Base-by-base conservation (phyloP, 371 early-diverging fungal species). In the Saksenaea oblongispora region DNA sequence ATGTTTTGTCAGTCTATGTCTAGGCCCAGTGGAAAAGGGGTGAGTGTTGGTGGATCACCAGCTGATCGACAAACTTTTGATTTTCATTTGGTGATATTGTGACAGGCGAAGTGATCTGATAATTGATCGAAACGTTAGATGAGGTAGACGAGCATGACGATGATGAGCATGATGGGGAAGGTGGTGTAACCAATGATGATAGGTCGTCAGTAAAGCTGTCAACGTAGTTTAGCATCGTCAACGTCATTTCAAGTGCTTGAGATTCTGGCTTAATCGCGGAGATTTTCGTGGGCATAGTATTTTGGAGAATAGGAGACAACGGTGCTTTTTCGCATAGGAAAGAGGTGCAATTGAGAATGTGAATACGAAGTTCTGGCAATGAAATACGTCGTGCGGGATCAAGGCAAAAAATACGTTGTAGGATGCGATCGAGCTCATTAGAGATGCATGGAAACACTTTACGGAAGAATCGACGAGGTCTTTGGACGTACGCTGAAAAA, bases 391-490 rank as follows among this genome's bases (percentile, higher is more conserved):
- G 80, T 22, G 59, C 42, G 18, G 94, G 92, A 60, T 91, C 87
- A 13, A 91, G 65, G 58, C 87, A 85, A 39, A 96, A 89, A 31
- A 89, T 86, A 13, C 90, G 81, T 58, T 86, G 84, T 56, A 96
- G 72, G 26, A 95, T 87, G 24, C 80, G 79, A 63, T 87, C 84
- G 64, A 95, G 84, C 56, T 89, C 87, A 42, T 72, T 80, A 0
- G 92, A 87, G 59, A 94, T 91, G n/a, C n/a, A n/a, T n/a, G n/a
- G n/a, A 61, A 80, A 91, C 53, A 88, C 78, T 18, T 87, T 90
- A 24, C 76, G 82, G 44, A 77, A 79, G 41, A 93, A 66, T 60
- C 88, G 81, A 54, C 84, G 76, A 34, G 83, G 88, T 67, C 87
- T 78, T 28, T 68, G 61, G 8, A 88, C 62, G 69, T 84, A 93